These are phyloP conservation scores for Erigeron philadelphicus DNA, from an alignment of 140 eudicot species.

Conservation along the genomic window DNA sequence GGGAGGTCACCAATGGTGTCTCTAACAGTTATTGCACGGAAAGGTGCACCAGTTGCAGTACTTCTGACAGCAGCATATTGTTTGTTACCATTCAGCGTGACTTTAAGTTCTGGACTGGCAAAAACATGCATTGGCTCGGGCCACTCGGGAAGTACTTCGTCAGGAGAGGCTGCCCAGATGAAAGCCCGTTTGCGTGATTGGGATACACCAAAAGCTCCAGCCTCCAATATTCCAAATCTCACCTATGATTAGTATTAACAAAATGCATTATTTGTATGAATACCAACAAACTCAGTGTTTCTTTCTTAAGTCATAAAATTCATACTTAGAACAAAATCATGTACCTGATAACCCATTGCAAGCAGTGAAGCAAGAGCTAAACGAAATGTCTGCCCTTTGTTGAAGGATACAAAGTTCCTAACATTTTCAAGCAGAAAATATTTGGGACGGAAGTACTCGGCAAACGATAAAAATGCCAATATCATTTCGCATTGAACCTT, in stretches of 20 bases:
- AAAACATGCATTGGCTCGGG: conserved; percentile 91
- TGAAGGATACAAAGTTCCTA: conserved; percentile 69
- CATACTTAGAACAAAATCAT: background rate
- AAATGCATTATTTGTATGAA: background rate
- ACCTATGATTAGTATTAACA: conserved; percentile 35
- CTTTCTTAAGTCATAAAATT: background rate
- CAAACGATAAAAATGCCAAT: conserved; percentile 66
- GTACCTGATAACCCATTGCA: conserved; percentile 84
- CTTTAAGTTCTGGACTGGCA: conserved; percentile 59
- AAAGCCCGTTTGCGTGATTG: conserved; percentile 81
- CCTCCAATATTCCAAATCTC: conserved; percentile 81
- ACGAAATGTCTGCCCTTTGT: conserved; percentile 72
- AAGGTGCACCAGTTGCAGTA: conserved; percentile 70
- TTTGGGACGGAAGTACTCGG: conserved; percentile 70
- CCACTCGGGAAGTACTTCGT: conserved; percentile 72
- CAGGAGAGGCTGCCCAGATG: conserved; percentile 86
- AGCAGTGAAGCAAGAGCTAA: conserved; percentile 69
- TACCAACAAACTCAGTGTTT: background rate
- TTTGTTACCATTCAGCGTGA: conserved; percentile 32
- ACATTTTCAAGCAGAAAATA: conserved; percentile 69
- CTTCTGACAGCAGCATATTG: conserved; percentile 76
- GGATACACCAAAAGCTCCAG: conserved; percentile 81
- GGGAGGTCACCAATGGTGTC: conserved; percentile 85
- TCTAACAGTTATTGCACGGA: conserved; percentile 70
- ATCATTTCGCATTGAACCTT: conserved; percentile 81